These are phyloP conservation scores for Asterophora parasitica DNA, from an alignment of 768 basidiomycete species.

Conservation along the genomic window DNA sequence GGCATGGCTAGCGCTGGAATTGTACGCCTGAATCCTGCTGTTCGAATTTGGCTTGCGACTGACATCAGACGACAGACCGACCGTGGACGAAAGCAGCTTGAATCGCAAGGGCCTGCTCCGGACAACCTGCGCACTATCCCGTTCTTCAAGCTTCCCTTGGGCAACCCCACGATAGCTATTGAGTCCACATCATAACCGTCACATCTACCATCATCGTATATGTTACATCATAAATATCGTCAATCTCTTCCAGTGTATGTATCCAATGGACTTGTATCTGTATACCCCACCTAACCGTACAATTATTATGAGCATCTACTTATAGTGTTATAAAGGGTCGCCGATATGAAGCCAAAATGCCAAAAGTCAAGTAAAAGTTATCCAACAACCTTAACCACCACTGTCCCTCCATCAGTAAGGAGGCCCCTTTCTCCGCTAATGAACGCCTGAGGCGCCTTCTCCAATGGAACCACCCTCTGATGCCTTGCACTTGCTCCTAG, in stretches of 20 bases:
- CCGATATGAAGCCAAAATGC: background rate
- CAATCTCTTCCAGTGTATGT: conserved; percentile 1
- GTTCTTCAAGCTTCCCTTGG: conserved; percentile 44
- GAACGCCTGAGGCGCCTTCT: conserved; percentile 51
- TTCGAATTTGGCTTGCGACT: background rate
- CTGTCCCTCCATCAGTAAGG: conserved; percentile 37
- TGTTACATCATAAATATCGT: too few species aligned
- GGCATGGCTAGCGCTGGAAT: conserved; percentile 65
- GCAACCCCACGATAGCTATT: conserved; percentile 22
- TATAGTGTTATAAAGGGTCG: too few species aligned
- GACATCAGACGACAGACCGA: conserved; percentile 49
- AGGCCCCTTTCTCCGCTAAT: conserved; percentile 27
- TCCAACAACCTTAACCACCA: conserved; percentile 40
- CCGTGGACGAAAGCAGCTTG: conserved; percentile 50
- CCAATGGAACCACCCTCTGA: conserved; percentile 45
- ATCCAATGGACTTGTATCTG: background rate
- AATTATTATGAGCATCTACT: too few species aligned
- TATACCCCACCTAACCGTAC: too few species aligned
- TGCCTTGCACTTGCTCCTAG: conserved; percentile 1
- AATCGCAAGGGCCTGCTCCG: conserved; percentile 39
- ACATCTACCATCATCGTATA: too few species aligned
- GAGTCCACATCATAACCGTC: conserved; percentile 22
- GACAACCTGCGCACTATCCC: too few species aligned
- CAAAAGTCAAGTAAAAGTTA: conserved; percentile 11
- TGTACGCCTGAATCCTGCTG: conserved; percentile 36